A percentile compares a stretch with the other conserved stretches of the same genome.
These are phyloP conservation scores for Alternaria gansuensis DNA, from an alignment of 2,329 filamentous ascomycete species.

Conservation along the genomic window DNA sequence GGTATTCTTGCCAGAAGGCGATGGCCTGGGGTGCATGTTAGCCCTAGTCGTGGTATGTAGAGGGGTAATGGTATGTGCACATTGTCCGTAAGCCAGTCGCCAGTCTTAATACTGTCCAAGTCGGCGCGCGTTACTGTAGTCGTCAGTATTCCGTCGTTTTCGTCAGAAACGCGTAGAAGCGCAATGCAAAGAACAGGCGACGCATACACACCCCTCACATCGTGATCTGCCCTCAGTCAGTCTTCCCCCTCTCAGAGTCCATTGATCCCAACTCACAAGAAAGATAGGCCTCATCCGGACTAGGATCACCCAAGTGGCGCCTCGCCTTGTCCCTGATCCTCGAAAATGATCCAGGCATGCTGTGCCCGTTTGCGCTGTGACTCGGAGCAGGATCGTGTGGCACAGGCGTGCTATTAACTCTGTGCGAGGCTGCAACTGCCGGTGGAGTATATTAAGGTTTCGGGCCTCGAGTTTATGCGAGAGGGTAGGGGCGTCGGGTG, in stretches of 20 bases:
- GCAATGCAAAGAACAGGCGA: conserved; percentile 26
- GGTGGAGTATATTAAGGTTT: neutral
- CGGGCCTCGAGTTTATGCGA: conserved; percentile 9
- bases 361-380: conserved; percentile 12
- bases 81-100: conserved; percentile 98
- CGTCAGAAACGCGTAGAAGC: conserved; percentile 6
- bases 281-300: conserved; percentile 73
- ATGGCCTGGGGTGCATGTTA: conserved; percentile 72
- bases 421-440: conserved; percentile 9
- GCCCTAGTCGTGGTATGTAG: neutral
- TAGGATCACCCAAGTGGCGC: conserved; percentile 43
- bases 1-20: conserved; percentile 96
- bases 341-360: conserved; percentile 36
- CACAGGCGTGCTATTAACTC: conserved; percentile 6
- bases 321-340: conserved; percentile 39
- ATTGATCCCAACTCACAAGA: conserved; percentile 65
- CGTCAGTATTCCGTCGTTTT: conserved; percentile 27
- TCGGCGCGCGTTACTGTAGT: conserved; percentile 83
- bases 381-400: conserved; percentile 2
- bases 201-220: conserved; percentile 67
- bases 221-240: conserved; percentile 63
- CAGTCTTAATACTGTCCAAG: conserved; percentile 78
- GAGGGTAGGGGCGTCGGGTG: conserved; percentile 10
- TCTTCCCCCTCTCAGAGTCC: neutral
- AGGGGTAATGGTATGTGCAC: conserved; percentile 57